Conservation (phyloP, 805 yeast genomes). For the Ogataea minuta region DNA sequence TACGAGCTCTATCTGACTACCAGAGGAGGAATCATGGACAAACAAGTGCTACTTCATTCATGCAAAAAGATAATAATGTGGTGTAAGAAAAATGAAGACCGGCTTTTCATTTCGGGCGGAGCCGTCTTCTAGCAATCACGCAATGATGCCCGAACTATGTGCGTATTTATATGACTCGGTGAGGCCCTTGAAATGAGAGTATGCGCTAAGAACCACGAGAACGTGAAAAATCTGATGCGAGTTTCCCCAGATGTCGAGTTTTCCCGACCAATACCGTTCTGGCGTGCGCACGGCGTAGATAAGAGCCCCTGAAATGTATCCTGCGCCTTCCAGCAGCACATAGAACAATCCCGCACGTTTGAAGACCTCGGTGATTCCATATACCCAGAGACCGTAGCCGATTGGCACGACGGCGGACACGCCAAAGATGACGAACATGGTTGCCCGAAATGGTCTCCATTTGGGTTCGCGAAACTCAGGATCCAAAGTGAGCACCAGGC, state of each 20-base stretch:
- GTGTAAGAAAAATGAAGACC: slow-evolving; percentile 69
- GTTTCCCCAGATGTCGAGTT: slow-evolving; percentile 68
- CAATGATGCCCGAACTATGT: slow-evolving; percentile 30
- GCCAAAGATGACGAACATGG: slow-evolving; percentile 79
- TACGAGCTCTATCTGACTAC: slow-evolving; percentile 65
- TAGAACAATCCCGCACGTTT: slow-evolving; percentile 56
- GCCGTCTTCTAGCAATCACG: slow-evolving; percentile 47
- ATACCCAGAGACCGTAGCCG: slow-evolving; percentile 44
- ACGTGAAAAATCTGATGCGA: slow-evolving; percentile 85
- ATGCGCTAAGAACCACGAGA: slow-evolving; percentile 73
- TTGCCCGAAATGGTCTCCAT: slow-evolving; percentile 76
- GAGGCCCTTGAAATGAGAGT: slow-evolving; percentile 67
- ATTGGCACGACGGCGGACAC: slow-evolving; percentile 75
- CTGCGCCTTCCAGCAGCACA: slow-evolving; percentile 66
- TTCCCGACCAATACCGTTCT: slow-evolving; percentile 63
- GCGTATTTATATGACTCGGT: slow-evolving; percentile 52
- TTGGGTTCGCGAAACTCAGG: slow-evolving; percentile 64
- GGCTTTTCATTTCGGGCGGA: slow-evolving; percentile 74
- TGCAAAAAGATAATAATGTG: slow-evolving; percentile 68
- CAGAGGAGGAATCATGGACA: slow-evolving; percentile 51
- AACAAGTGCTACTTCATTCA: slow-evolving; percentile 56
- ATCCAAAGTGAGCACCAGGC: slow-evolving; percentile 61
- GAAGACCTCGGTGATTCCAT: slow-evolving; percentile 50
- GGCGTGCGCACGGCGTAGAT: slow-evolving; percentile 80
- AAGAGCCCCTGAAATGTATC: slow-evolving; percentile 76